These are phyloP conservation scores for Mycena epipterygia DNA, from an alignment of 768 basidiomycete genomes.

Conservation along the genomic window DNA sequence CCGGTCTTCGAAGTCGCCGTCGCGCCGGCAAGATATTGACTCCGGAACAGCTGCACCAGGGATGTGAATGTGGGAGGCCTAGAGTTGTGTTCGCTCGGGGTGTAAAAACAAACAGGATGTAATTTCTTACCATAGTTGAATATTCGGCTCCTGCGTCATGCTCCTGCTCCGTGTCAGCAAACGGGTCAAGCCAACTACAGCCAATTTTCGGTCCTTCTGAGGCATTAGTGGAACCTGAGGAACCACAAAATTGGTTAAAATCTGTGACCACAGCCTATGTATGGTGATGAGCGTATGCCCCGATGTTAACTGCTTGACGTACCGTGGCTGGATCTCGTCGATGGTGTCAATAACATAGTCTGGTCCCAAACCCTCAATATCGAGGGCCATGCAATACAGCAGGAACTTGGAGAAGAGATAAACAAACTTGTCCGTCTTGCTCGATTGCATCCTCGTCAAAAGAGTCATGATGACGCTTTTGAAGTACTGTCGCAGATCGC, in stretches of 20 bases:
- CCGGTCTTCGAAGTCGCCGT: constrained; percentile 49
- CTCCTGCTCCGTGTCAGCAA: constrained; percentile 80
- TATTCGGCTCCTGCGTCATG: constrained; percentile 77
- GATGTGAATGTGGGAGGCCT: constrained; percentile 82
- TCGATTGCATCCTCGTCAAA: constrained; percentile 87
- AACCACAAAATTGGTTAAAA: constrained; percentile 81
- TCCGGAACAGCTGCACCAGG: constrained; percentile 84
- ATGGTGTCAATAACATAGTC: constrained; percentile 84
- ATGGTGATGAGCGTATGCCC: constrained; percentile 1
- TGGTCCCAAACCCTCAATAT: constrained; percentile 79
- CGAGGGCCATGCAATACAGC: constrained; percentile 80
- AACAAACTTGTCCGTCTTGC: constrained; percentile 90
- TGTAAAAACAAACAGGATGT: background rate
- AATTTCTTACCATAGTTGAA: constrained; percentile 71
- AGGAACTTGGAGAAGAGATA: constrained; percentile 88
- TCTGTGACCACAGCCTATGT: constrained; percentile 78
- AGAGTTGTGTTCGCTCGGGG: background rate
- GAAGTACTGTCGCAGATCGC: constrained; percentile 78
- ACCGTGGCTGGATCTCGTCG: constrained; percentile 91
- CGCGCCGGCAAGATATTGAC: constrained; percentile 70
- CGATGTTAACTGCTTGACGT: constrained; percentile 37
- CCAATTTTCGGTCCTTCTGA: constrained; percentile 87
- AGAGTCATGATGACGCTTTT: constrained; percentile 82
- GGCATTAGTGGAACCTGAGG: constrained; percentile 87
- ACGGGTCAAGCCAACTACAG: constrained; percentile 83